Conservation (phyloP, 768 basidiomycete species). For the Cystofilobasidium bisporidii region DNA sequence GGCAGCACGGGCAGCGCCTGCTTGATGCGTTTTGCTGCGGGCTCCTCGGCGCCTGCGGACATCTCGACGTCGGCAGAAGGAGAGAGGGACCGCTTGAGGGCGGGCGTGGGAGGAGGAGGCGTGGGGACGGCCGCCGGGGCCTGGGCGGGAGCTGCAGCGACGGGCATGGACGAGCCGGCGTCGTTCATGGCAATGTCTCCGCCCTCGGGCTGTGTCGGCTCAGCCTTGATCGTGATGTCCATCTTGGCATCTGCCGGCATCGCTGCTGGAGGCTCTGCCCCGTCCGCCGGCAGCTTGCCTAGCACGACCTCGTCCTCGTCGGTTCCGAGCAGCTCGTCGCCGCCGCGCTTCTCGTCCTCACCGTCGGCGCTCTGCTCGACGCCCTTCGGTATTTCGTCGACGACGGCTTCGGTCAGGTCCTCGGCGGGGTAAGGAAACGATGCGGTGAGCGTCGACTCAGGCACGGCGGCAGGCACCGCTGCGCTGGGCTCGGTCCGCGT, state of each 20-base stretch:
- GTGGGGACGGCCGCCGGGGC: not conserved
- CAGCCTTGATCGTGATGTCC: not conserved
- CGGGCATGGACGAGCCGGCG: not conserved
- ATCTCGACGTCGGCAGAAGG: not conserved
- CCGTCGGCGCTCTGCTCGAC: slow-evolving; percentile 1
- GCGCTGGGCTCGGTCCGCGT: not conserved
- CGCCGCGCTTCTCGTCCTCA: not conserved
- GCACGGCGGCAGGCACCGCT: not conserved
- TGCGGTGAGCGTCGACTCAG: not conserved
- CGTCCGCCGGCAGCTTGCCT: not conserved
- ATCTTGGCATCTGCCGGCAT: not conserved
- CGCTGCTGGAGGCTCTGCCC: not conserved
- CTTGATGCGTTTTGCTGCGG: not conserved
- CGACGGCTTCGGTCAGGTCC: not conserved
- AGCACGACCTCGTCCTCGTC: not conserved
- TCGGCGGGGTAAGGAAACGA: not conserved
- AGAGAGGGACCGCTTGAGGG: not conserved
- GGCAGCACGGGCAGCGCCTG: not conserved
- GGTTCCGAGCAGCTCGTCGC: not conserved
- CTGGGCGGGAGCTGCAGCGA: not conserved
- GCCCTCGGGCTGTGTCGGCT: not conserved
- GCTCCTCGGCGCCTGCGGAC: not conserved
- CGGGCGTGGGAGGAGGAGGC: not conserved
- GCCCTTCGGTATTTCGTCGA: not conserved
- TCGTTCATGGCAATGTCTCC: not conserved